Conservation (phyloP, 257 asterid species). For the Craterostigma plantagineum region DNA sequence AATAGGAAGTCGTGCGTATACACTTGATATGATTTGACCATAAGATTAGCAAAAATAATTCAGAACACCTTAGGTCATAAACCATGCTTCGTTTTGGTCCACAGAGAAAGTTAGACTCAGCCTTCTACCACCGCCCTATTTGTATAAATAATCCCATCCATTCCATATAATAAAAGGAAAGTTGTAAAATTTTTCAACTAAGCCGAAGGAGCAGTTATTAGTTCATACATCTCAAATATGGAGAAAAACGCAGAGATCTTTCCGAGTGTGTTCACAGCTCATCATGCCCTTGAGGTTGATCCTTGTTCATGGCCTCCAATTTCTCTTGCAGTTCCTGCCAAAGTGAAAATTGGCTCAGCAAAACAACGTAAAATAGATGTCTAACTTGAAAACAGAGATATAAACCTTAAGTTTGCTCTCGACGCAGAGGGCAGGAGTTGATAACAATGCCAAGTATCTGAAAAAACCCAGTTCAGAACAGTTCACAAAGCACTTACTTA, state of each 20-base stretch:
- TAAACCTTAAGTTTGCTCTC: conserved; percentile 75
- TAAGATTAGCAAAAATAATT: too few relatives aligned
- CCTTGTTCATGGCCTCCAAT: conserved; percentile 37
- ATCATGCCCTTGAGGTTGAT: conserved; percentile 49
- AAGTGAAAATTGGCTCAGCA: background rate
- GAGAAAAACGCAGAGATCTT: background rate
- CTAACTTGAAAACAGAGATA: background rate
- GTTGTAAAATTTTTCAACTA: background rate
- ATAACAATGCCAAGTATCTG: conserved; percentile 63
- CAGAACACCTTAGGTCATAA: too few relatives aligned
- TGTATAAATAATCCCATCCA: too few relatives aligned
- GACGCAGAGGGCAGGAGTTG: conserved; percentile 75
- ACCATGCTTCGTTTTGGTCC: too few relatives aligned
- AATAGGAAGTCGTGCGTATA: too few relatives aligned
- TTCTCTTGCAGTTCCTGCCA: conserved; percentile 60
- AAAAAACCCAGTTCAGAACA: background rate
- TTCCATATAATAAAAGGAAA: too few relatives aligned
- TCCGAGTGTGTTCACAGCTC: conserved; percentile 33
- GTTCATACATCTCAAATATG: background rate
- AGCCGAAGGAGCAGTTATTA: background rate
- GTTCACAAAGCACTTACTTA: background rate
- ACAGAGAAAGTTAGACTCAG: too few relatives aligned
- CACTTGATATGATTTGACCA: too few relatives aligned
- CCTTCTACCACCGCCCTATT: too few relatives aligned
- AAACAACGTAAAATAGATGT: background rate